phyloP scores from a whole-genome alignment of 331 rosid species.

The Pyrus hybrid region DNA sequence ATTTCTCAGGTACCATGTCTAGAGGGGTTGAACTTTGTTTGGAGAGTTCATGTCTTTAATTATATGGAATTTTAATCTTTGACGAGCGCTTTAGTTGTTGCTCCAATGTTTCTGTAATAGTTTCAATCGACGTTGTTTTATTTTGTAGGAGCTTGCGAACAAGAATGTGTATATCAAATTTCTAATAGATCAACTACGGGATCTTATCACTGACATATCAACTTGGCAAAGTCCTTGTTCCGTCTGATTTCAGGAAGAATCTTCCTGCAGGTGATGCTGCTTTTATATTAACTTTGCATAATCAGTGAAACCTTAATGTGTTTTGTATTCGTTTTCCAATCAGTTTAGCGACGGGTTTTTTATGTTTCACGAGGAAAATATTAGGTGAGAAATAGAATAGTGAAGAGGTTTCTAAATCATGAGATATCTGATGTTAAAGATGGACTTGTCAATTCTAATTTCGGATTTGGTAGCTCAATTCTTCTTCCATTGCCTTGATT shows the following conservation, averaged over 20 bases:
- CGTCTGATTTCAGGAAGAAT: conserved; percentile 23
- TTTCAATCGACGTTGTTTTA: not conserved
- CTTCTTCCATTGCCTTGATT: too few species aligned
- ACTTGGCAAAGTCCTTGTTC: conserved; percentile 94
- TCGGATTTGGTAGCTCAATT: not conserved
- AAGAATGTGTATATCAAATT: conserved; percentile 65
- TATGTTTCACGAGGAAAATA: not conserved
- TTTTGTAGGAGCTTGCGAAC: conserved; percentile 64
- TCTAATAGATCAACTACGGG: conserved; percentile 79
- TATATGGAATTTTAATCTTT: not conserved
- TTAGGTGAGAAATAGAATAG: not conserved
- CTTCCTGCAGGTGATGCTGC: not conserved
- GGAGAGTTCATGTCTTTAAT: not conserved
- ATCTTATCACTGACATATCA: conserved; percentile 73
- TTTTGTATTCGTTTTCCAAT: not conserved
- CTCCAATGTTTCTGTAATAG: not conserved
- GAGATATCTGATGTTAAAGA: not conserved
- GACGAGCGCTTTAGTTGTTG: not conserved
- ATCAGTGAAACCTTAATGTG: not conserved
- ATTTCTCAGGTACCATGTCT: not conserved
- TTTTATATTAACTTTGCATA: not conserved
- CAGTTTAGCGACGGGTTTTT: not conserved
- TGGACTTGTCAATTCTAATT: not conserved
- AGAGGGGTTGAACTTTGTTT: not conserved
- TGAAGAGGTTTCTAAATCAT: not conserved